Evolutionary conservation across 805 yeast genomes (phyloP).

Genomic region (Clavispora fructus): DNA sequence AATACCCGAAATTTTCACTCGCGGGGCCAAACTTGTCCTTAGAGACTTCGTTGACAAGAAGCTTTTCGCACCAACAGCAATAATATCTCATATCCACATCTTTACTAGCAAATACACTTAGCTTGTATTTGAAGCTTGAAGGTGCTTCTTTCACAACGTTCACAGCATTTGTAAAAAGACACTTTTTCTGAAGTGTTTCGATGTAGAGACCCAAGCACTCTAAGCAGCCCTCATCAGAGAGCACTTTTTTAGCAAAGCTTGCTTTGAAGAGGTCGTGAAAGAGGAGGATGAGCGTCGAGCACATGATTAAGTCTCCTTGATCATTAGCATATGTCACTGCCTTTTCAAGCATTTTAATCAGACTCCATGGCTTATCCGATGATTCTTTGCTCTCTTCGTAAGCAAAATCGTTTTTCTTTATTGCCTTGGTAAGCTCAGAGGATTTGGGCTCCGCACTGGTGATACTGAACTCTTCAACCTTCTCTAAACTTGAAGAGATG

Average conservation of each 20-base stretch:
- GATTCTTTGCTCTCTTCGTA: neutral
- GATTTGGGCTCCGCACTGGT: conserved; percentile 7
- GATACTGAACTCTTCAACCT: conserved; percentile 14
- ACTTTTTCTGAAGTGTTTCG: conserved; percentile 44
- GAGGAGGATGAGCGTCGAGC: conserved; percentile 52
- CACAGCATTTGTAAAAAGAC: conserved; percentile 55
- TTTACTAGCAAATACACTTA: conserved; percentile 28
- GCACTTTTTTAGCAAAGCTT: conserved; percentile 6
- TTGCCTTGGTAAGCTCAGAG: conserved; percentile 24
- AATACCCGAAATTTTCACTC: conserved; percentile 51
- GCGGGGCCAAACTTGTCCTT: conserved; percentile 30
- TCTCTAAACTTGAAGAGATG: conserved; percentile 4
- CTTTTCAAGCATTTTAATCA: conserved; percentile 43
- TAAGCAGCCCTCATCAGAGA: conserved; percentile 31
- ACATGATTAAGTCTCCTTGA: conserved; percentile 62
- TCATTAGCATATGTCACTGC: conserved; percentile 49
- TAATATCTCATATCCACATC: conserved; percentile 42
- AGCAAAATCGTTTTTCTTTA: conserved; percentile 7
- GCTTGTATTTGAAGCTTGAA: conserved; percentile 19
- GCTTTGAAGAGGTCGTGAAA: conserved; percentile 34
- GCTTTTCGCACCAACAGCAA: conserved; percentile 55
- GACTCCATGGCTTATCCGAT: conserved; percentile 49
- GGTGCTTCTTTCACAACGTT: conserved; percentile 45
- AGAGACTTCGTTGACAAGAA: conserved; percentile 55
- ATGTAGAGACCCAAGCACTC: conserved; percentile 56